phyloP scores from a whole-genome alignment of 2,329 filamentous ascomycete species.

The Bipolaris zeicola region DNA sequence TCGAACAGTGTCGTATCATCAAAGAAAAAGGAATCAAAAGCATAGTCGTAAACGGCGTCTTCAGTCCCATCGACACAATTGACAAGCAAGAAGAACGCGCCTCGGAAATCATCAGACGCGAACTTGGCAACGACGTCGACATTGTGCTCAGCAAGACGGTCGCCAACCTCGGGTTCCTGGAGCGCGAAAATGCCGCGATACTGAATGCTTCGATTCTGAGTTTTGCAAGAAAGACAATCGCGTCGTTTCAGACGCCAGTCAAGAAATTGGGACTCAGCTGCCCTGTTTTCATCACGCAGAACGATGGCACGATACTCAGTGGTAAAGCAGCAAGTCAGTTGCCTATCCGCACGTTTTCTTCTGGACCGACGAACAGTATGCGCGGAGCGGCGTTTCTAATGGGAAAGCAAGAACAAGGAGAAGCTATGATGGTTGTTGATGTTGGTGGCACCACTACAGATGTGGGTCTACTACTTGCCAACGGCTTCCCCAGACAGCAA shows the following conservation, averaged over 20 bases:
- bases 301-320: constrained; percentile 58
- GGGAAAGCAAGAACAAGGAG: constrained; percentile 32
- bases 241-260: constrained; percentile 55
- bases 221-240: constrained; percentile 54
- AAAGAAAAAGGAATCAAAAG: constrained; percentile 52
- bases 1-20: constrained; percentile 52
- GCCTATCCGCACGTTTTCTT: constrained; percentile 59
- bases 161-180: constrained; percentile 57
- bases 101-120: constrained; percentile 54
- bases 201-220: constrained; percentile 57
- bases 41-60: constrained; percentile 63
- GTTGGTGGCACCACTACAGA: constrained; percentile 71
- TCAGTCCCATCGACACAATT: constrained; percentile 62
- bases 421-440: constrained; percentile 67
- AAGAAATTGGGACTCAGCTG: constrained; percentile 53
- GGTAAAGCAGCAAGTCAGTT: constrained; percentile 54
- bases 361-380: constrained; percentile 61
- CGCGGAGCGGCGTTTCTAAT: constrained; percentile 54
- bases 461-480: constrained; percentile 64
- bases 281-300: constrained; percentile 59
- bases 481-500: constrained; percentile 67
- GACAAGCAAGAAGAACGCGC: constrained; percentile 60
- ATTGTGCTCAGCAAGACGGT: constrained; percentile 59
- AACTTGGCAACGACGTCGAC: constrained; percentile 53
- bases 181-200: constrained; percentile 59